Base-by-base conservation (phyloP, 768 basidiomycete species). In the Tylopilus sp. region DNA sequence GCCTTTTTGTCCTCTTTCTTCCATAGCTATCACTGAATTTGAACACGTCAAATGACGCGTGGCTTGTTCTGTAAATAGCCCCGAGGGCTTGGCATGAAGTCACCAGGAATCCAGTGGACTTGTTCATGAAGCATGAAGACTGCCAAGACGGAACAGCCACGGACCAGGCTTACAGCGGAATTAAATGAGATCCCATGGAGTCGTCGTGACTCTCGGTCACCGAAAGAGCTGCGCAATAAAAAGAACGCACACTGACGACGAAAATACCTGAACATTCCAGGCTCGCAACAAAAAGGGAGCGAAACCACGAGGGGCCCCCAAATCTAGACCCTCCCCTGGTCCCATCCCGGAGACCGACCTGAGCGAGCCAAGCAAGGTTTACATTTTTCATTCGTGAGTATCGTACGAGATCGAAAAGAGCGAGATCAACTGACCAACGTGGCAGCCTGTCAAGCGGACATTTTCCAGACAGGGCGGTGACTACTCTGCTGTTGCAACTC, bases 1-100 rank as follows among this genome's bases (percentile, higher is more conserved):
- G 26, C 21, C 26, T 40, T 48, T 52, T 36, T 9, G n/a, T n/a
- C n/a, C 18, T 18, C 10, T 9, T 3, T 18, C 58, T 55, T 66
- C 63, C 63, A 66, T 65, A 60, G 28, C 55, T 35, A 61, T 61
- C 52, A 64, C 49, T 55, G 52, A 66, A 63, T 63, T 57, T 58
- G 51, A 63, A 30, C 23, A 8, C 36, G 28, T 49, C 47, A 44
- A 53, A 53, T 39, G 41, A 50, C 18, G 8, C 36, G n/a, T 15
- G 26, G 42, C 26, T 28, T 7, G 3, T 28, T 47, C 43, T 47
- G 45, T 30, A 48, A 50, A 47, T 26, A 25, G 31, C 25, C n/a
- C n/a, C 35, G 25, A 26, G 6, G 23, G 33, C 17, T n/a, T 31
- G 41, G 25, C 20, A 18, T 31, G 30, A 55, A n/a, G 31, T 20